Evolutionary conservation across 192 early-diverging fungal genomes (phyloP).

Genomic region (Radiomyces spectabilis): DNA sequence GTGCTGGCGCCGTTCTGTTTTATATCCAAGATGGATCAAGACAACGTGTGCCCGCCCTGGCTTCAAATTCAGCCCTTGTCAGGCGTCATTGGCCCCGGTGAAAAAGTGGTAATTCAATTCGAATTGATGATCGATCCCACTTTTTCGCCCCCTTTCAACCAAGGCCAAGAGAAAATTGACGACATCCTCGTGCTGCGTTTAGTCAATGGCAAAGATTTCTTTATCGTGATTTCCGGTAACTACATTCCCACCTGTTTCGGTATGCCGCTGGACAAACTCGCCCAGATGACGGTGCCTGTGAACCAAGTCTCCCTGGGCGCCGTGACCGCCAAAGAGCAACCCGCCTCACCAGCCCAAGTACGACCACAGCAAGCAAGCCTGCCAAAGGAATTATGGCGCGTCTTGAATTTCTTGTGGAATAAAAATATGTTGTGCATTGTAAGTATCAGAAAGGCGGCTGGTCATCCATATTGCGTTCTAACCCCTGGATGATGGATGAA

Average conservation of each 20-base stretch:
- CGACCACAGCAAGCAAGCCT: constrained; percentile 30
- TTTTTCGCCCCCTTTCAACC: constrained; percentile 47
- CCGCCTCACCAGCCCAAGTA: not conserved
- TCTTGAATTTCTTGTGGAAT: constrained; percentile 65
- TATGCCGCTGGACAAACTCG: constrained; percentile 57
- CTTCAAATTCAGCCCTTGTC: constrained; percentile 53
- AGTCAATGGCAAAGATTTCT: constrained; percentile 78
- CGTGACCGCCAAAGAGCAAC: not conserved
- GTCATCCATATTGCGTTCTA: no score
- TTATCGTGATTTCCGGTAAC: constrained; percentile 63
- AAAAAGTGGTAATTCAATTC: constrained; percentile 49
- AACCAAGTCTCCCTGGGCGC: constrained; percentile 21
- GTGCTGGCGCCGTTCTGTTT: constrained; percentile 71
- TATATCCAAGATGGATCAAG: constrained; percentile 58
- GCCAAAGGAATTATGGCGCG: constrained; percentile 66
- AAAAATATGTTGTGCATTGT: constrained; percentile 55
- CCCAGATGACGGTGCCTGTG: constrained; percentile 49
- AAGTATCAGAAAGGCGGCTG: constrained; percentile 26
- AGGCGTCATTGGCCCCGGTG: constrained; percentile 72
- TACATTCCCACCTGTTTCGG: constrained; percentile 76
- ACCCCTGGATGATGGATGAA: no score
- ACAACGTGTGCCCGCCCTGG: constrained; percentile 61
- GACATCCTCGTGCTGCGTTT: constrained; percentile 80
- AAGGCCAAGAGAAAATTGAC: constrained; percentile 47
- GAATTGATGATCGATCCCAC: constrained; percentile 45